Evolutionary conservation across 805 yeast genomes (phyloP), one percentile per base, ranked within the genome.

Genomic region (Yarrowia sp.): DNA sequence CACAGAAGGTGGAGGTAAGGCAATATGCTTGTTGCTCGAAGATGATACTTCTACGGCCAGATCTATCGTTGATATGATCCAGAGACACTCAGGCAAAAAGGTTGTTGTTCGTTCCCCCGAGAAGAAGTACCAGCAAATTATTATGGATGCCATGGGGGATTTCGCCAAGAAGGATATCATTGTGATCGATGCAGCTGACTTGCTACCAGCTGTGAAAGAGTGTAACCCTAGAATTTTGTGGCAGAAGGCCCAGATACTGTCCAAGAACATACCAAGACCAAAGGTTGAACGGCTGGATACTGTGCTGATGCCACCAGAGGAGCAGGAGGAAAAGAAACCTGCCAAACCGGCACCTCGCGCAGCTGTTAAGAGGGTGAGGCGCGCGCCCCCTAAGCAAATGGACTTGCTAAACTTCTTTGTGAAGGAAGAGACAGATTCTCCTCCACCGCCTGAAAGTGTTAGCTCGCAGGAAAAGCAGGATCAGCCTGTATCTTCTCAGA

Each of bases 1-100:
- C 14, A 54, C 67, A 11, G 68, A 68, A 7, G 75, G 74, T 0
- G 73, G 72, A 2, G 78, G 74, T 0, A 26, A 46, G n/a, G 46
- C 64, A 19, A 21, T 46, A 21, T 38, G 62, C 16, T 17, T 38
- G 26, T 40, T n/a, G 14, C 22, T 49, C 3, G 62, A 62, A n/a
- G 62, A 38, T 11, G 44, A 51, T 6, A 36, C 44, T 2, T 62
- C 62, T 10, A 62, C 62, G 3, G 26, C 19, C 19, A 30, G 48
- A 3, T 36, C 65, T 8, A 62, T 40, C 11, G 61, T 51, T 19
- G 61, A 38, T 9, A n/a, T n/a, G 26, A 24, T 54, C 1, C 33
- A 26, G 4, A 14, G 46, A 26, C 46, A 36, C 12, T 3, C n/a
- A 3, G 61, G 40, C 26, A 36, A 54, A 12, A 35, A 33, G 14